Base-by-base conservation (phyloP, 176 grass and related monocot genomes). In the Triticum turgidum region DNA sequence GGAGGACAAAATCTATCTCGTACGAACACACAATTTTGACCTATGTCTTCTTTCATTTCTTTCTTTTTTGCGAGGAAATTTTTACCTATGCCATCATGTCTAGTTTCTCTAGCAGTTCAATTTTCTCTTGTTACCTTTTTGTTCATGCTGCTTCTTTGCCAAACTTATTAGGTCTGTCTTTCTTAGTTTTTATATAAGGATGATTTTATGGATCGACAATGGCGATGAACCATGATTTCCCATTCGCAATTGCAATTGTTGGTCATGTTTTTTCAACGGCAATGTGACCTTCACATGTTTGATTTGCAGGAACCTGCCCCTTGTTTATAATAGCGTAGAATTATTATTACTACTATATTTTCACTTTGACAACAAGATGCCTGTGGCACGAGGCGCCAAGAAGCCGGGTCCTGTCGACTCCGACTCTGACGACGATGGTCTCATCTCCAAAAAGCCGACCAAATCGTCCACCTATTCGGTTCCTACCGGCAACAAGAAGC, bases 401-500 rank as follows among this genome's bases (percentile, higher is more conserved):
- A 88, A 85, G 82, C 70, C 70, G 64, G 62, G 78, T 54, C 86
- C 86, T 64, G 82, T 88, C 32, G 89, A 91, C 82, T 91, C 86
- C 0, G 82, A 91, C 70, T 91, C 89, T 0, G 86, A 91, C 39
- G 61, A 71, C 1, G 90, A 91, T 59, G 54, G 54, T 20, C 12
- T 83, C 15, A 35, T 66, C 14, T 51, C 85, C 3, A 61, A 69
- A 17, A 49, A 85, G 15, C 51, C 51, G 11, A 74, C 44, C 54
- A 91, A 85, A 7, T 35, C 76, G 20, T 72, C 83, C n/a, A 14
- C 77, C 10, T 93, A 93, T 45, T 63, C 76, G 34, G 86, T 70
- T 33, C 82, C 80, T 41, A 15, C 41, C 20, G 82, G 76, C 42
- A 80, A 51, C 32, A 90, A 88, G 80, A 76, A 47, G 61, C 75